Evolutionary conservation across 1,284 basidiomycete species (phyloP).

Genomic region (Ceratobasidium papillatum): DNA sequence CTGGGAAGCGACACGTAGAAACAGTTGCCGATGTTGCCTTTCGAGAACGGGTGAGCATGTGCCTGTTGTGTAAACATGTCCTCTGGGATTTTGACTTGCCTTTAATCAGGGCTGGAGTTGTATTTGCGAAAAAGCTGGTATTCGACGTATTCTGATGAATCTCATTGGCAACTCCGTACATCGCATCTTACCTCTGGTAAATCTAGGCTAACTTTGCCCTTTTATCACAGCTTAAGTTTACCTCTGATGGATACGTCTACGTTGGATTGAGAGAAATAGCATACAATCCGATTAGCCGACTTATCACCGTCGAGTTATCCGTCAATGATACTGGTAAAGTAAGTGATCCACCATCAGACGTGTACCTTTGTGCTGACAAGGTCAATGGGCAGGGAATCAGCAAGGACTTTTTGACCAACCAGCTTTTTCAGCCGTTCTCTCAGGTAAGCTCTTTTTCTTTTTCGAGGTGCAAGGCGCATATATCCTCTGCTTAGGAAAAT

Average conservation of each 20-base stretch:
- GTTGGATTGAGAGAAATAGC: constrained; percentile 63
- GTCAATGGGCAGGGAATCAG: constrained; percentile 78
- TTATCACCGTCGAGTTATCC: constrained; percentile 80
- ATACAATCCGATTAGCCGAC: background rate
- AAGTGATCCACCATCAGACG: too few relatives aligned
- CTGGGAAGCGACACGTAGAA: constrained; percentile 67
- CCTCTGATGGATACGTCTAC: constrained; percentile 85
- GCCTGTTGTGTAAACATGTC: background rate
- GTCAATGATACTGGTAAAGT: constrained; percentile 93
- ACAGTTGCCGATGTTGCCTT: constrained; percentile 88
- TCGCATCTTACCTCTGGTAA: background rate
- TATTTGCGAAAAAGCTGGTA: constrained; percentile 90
- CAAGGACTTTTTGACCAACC: constrained; percentile 89
- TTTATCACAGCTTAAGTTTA: constrained; percentile 33
- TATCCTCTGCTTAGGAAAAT: constrained; percentile 61
- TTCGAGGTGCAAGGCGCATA: background rate
- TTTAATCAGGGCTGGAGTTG: constrained; percentile 81
- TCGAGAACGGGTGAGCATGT: constrained; percentile 64
- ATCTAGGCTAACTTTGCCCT: background rate
- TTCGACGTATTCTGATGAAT: constrained; percentile 94
- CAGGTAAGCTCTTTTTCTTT: constrained; percentile 56
- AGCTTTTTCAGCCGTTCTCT: constrained; percentile 96
- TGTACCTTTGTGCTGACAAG: too few relatives aligned
- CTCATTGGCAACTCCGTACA: constrained; percentile 77
- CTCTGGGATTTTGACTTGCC: background rate